phyloP scores from a whole-genome alignment of 441 rosid genomes.

The Bocquillonia castaneifolia region DNA sequence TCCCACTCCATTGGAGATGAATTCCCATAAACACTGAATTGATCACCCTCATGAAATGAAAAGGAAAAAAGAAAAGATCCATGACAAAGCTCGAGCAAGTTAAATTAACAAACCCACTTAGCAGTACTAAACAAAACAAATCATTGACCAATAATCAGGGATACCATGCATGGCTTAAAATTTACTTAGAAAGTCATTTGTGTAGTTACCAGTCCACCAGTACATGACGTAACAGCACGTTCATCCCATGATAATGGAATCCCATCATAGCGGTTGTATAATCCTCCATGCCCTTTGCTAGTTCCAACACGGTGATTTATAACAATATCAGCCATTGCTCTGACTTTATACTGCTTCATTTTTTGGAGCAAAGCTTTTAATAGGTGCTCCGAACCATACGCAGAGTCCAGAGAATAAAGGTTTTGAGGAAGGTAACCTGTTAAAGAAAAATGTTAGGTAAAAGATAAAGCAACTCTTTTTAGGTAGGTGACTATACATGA shows the following conservation, averaged over 20 bases:
- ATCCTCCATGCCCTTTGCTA: slow-evolving; percentile 72
- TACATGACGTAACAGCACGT: slow-evolving; percentile 83
- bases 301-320: slow-evolving; percentile 94
- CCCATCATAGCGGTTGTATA: slow-evolving; percentile 86
- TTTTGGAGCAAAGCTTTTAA: slow-evolving; percentile 61
- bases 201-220: slow-evolving; percentile 72
- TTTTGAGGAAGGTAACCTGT: slow-evolving; percentile 93
- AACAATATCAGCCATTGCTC: slow-evolving; percentile 96
- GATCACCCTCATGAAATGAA: not conserved
- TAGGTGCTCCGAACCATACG: slow-evolving; percentile 79
- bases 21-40: not conserved
- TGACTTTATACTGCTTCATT: slow-evolving; percentile 69
- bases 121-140: not conserved
- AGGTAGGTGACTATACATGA: not conserved
- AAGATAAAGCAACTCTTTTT: not conserved
- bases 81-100: no score
- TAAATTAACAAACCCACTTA: not conserved
- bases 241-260: slow-evolving; percentile 78
- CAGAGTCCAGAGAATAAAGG: slow-evolving; percentile 70
- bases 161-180: not conserved
- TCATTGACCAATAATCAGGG: not conserved
- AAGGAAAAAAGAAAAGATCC: not conserved
- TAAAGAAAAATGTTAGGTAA: not conserved
- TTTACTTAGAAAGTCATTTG: not conserved
- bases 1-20: not conserved